These are phyloP conservation scores for Cadophora luteo-olivacea DNA, from an alignment of 2,329 filamentous ascomycete species.

Conservation along the genomic window DNA sequence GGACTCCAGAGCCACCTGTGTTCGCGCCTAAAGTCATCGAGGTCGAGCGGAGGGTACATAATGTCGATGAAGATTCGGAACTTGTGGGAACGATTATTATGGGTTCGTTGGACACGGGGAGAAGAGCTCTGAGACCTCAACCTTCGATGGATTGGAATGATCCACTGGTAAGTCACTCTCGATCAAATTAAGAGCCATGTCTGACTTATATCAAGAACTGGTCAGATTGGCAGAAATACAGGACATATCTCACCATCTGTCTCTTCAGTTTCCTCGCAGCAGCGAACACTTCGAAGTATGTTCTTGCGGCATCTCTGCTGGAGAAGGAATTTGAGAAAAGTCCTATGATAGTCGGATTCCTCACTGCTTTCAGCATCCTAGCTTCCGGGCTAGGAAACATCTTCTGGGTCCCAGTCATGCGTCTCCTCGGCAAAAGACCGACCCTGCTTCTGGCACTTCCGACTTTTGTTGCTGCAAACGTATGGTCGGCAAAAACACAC, in stretches of 20 bases:
- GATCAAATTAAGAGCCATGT: too few relatives aligned
- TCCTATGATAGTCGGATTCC: slow-evolving; percentile 33
- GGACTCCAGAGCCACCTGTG: slow-evolving; percentile 14
- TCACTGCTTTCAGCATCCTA: slow-evolving; percentile 42
- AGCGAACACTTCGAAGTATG: slow-evolving; percentile 49
- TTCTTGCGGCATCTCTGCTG: slow-evolving; percentile 46
- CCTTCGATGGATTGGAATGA: slow-evolving; percentile 29
- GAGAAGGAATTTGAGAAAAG: slow-evolving; percentile 42
- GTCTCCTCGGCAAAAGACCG: slow-evolving; percentile 47
- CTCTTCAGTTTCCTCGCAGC: slow-evolving; percentile 50
- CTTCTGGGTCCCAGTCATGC: slow-evolving; percentile 47
- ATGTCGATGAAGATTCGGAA: slow-evolving; percentile 18
- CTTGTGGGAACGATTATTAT: slow-evolving; percentile 21
- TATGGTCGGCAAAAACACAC: slow-evolving; percentile 45
- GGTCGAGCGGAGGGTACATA: background rate
- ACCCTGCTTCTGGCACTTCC: slow-evolving; percentile 45
- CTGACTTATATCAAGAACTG: slow-evolving; percentile 19
- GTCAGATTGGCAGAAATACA: slow-evolving; percentile 26
- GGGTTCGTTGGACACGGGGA: slow-evolving; percentile 11
- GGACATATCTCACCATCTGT: slow-evolving; percentile 47
- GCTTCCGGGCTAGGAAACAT: slow-evolving; percentile 46
- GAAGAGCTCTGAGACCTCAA: slow-evolving; percentile 25
- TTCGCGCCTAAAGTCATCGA: slow-evolving; percentile 12
- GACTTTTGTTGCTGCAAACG: slow-evolving; percentile 44
- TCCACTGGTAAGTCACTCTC: slow-evolving; percentile 28